A percentile compares a stretch with the other conserved stretches of the same genome.
phyloP scores from a whole-genome alignment of 257 asterid species.

The Euphrasia confusa region DNA sequence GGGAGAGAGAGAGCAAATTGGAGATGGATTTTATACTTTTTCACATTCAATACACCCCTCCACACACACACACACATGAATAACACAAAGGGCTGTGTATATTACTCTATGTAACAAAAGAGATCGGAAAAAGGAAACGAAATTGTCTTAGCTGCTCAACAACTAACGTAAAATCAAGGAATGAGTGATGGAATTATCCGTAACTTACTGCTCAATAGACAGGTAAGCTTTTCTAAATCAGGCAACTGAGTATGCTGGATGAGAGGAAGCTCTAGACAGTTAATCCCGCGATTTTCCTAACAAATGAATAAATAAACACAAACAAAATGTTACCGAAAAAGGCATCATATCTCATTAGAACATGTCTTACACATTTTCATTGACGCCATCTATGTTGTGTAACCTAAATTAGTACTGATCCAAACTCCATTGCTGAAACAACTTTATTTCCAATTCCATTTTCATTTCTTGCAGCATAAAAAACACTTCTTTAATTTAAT shows the following conservation, averaged over 20 bases:
- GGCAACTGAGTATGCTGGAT: slow-evolving; percentile 65
- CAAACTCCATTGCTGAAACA: slow-evolving; percentile 1
- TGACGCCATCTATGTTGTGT: slow-evolving; percentile 2
- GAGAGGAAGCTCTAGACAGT: slow-evolving; percentile 78
- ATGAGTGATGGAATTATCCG: slow-evolving; percentile 5
- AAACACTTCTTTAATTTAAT: neutral
- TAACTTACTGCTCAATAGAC: slow-evolving; percentile 48
- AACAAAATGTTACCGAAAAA: neutral
- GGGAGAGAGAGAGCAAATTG: neutral
- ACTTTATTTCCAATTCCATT: neutral
- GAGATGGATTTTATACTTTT: neutral
- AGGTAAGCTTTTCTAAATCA: slow-evolving; percentile 49
- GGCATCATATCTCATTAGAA: neutral
- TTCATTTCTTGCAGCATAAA: neutral
- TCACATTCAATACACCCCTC: neutral
- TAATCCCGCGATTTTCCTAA: slow-evolving; percentile 57
- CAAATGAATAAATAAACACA: neutral
- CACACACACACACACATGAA: no score
- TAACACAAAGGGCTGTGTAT: no score
- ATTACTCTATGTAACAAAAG: neutral
- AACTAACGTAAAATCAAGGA: slow-evolving; percentile 5
- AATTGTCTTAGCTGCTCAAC: neutral
- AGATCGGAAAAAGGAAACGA: neutral
- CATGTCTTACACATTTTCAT: neutral
- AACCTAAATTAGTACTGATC: neutral